These are phyloP conservation scores for Pterocarpus santalinus DNA, from an alignment of 306 rosid species.

Conservation along the genomic window DNA sequence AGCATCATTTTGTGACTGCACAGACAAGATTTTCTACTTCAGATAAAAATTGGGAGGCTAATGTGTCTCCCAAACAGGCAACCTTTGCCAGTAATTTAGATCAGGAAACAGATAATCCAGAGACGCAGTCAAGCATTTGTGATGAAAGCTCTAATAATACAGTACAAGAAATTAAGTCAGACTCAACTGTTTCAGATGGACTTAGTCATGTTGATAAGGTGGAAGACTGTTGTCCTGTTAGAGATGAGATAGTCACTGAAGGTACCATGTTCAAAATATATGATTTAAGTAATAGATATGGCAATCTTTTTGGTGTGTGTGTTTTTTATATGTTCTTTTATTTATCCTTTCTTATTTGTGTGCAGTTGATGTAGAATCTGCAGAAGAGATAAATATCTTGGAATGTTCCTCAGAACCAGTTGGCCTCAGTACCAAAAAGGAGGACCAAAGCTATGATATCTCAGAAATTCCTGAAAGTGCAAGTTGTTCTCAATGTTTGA, in stretches of 20 bases:
- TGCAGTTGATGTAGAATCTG: slow-evolving; percentile 63
- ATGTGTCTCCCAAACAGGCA: slow-evolving; percentile 57
- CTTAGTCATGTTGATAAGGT: slow-evolving; percentile 43
- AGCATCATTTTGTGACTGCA: slow-evolving; percentile 70
- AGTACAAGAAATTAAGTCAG: slow-evolving; percentile 56
- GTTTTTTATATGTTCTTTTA: slow-evolving; percentile 32
- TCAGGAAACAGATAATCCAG: slow-evolving; percentile 52
- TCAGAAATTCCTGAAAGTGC: slow-evolving; percentile 52
- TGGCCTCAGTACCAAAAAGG: slow-evolving; percentile 49
- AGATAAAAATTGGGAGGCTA: slow-evolving; percentile 50
- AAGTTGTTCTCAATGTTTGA: slow-evolving; percentile 50
- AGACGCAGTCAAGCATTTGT: slow-evolving; percentile 48
- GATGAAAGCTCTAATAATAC: slow-evolving; percentile 52
- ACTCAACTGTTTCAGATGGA: slow-evolving; percentile 47
- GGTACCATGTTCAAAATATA: slow-evolving; percentile 60
- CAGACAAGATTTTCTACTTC: slow-evolving; percentile 62
- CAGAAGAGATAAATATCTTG: slow-evolving; percentile 50
- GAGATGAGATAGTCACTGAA: slow-evolving; percentile 61
- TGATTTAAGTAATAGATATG: slow-evolving; percentile 32
- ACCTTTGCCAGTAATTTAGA: slow-evolving; percentile 42
- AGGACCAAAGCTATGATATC: slow-evolving; percentile 53
- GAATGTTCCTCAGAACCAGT: slow-evolving; percentile 60
- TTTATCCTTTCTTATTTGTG: slow-evolving; percentile 40
- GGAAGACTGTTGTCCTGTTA: slow-evolving; percentile 46
- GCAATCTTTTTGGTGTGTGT: background rate